Percentiles rank a stretch among this genome's conserved stretches.
Conservation (phyloP, 1,139 yeast genomes). For the Saccharomyces hybrid region DNA sequence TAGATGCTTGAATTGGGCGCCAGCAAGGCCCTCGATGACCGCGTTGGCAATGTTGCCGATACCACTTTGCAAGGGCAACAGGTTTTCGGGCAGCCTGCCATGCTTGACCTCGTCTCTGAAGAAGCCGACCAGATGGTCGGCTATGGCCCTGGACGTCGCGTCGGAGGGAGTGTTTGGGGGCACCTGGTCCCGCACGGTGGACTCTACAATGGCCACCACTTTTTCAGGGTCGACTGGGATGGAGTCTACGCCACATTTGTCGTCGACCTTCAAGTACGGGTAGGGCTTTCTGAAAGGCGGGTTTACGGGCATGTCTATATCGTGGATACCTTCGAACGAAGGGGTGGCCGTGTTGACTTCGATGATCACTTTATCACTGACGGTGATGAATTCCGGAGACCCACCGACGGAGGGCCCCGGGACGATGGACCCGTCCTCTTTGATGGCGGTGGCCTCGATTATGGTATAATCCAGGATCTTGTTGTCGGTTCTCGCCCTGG, state of each 20-base stretch:
- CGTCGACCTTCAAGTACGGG: conserved; percentile 71
- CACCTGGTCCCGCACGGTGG: conserved; percentile 63
- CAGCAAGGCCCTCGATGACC: conserved; percentile 89
- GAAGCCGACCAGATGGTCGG: conserved; percentile 77
- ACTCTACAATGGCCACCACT: conserved; percentile 88
- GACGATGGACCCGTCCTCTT: conserved; percentile 85
- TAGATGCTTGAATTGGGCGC: conserved; percentile 74
- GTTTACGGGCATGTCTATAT: conserved; percentile 81
- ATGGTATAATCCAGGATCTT: conserved; percentile 75
- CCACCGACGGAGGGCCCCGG: conserved; percentile 99
- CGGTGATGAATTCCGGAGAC: conserved; percentile 82
- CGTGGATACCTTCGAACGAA: conserved; percentile 92
- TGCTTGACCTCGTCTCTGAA: conserved; percentile 80
- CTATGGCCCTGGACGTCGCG: conserved; percentile 69
- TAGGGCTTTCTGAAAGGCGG: conserved; percentile 89
- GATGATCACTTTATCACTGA: conserved; percentile 80
- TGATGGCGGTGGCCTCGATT: conserved; percentile 94
- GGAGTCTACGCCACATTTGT: conserved; percentile 62
- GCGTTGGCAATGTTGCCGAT: conserved; percentile 98
- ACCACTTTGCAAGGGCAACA: conserved; percentile 94
- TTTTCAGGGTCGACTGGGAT: conserved; percentile 83
- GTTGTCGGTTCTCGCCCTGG: conserved; percentile 54
- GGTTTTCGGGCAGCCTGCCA: conserved; percentile 87
- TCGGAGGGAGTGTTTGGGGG: conserved; percentile 89
- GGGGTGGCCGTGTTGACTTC: conserved; percentile 92